Evolutionary conservation across 495 filamentous ascomycete species (phyloP), one percentile per base, ranked within the genome.

Genomic region (Cryomyces minteri): DNA sequence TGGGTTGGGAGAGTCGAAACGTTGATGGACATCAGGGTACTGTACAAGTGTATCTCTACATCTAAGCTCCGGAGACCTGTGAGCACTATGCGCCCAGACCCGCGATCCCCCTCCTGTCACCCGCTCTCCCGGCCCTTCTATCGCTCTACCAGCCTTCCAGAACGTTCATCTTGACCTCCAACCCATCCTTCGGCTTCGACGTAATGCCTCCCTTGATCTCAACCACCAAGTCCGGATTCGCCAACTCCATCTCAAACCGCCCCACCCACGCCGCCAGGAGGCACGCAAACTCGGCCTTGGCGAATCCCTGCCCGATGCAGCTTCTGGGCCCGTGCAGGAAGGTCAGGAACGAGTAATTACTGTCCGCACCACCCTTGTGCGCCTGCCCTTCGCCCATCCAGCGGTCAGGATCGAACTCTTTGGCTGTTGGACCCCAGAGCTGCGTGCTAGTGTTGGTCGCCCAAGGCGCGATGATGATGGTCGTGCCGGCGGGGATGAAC

Each of bases 241-340:
- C 53, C 30, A 62, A 50, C 60, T 73, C 69, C 52, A 85, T 73
- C 51, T 78, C 67, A 51, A 79, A 92, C 37, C 71, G 67, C 10
- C 84, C 84, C 14, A 88, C 74, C 62, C 77, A 69, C 4, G 72
- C 70, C 43, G 85, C 88, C 42, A 98, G 48, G 51, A 94, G 61
- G 54, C 76, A 84, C 6, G 81, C 82, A 58, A 92, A 82, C 67
- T 95, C 90, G 0, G 76, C 67, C 60, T 76, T 81, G 0, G 87
- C 82, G 62, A 98, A 98, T 2, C 68, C 68, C 59, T 74, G 68
- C 14, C 54, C 71, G 69, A 47, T 63, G 61, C 53, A 68, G 55
- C 18, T 65, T 63, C 64, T 73, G 11, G 64, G 64, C 2, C 64
- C 64, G 45, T 67, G 64, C 42, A 67, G 47, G 51, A 67, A 67